Evolutionary conservation across 345 rosid species (phyloP).

Genomic region (Sisymbrium altissimum): DNA sequence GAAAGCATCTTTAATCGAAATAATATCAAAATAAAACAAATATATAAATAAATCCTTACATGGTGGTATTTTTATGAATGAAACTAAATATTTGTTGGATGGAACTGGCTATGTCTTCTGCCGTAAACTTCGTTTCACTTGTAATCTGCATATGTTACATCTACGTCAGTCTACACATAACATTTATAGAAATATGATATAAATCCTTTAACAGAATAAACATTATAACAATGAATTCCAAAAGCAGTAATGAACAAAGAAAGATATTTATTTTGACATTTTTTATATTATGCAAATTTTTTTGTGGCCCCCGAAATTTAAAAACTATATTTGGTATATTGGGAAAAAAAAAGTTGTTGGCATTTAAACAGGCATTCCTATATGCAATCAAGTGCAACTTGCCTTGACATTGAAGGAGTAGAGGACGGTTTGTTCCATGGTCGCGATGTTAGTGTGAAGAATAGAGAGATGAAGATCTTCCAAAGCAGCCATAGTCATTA

Average conservation of each 20-base stretch:
- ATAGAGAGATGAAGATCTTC: slow-evolving; percentile 85
- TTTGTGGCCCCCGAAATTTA: too few species aligned
- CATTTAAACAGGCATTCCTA: not conserved
- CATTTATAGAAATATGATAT: too few species aligned
- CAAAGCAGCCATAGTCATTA: slow-evolving; percentile 73
- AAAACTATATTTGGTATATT: not conserved
- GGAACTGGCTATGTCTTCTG: slow-evolving; percentile 86
- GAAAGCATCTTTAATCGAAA: not conserved
- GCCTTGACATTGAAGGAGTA: slow-evolving; percentile 95
- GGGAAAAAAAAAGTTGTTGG: not conserved
- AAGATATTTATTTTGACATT: not conserved
- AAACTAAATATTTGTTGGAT: slow-evolving; percentile 85
- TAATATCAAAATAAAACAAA: not conserved
- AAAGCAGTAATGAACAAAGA: not conserved
- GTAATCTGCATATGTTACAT: slow-evolving; percentile 48
- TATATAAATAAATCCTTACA: slow-evolving; percentile 34
- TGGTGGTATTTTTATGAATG: slow-evolving; percentile 70
- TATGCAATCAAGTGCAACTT: not conserved
- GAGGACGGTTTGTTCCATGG: slow-evolving; percentile 89
- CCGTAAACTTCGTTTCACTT: slow-evolving; percentile 61
- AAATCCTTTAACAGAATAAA: too few species aligned
- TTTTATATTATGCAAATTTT: not conserved
- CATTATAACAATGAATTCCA: not conserved
- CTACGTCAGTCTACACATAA: slow-evolving; percentile 1
- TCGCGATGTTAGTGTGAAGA: slow-evolving; percentile 86